These are phyloP conservation scores for Fibroporia radiculosa DNA, from an alignment of 768 basidiomycete genomes.

Conservation along the genomic window DNA sequence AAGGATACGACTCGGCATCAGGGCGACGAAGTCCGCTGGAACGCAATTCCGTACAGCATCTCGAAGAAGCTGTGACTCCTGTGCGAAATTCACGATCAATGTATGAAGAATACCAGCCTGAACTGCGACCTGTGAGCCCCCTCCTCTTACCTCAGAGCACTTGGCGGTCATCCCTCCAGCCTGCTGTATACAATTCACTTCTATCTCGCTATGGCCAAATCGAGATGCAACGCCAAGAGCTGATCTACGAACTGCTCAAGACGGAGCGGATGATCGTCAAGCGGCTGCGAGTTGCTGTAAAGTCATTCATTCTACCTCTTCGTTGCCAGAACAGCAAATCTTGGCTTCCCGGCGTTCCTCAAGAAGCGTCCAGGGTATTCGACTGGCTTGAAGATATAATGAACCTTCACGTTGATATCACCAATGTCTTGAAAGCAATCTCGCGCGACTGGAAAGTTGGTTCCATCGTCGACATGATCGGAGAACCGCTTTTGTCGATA, in stretches of 20 bases:
- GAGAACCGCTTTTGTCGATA: slow-evolving; percentile 51
- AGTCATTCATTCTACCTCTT: slow-evolving; percentile 72
- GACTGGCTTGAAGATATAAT: slow-evolving; percentile 89
- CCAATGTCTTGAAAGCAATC: slow-evolving; percentile 36
- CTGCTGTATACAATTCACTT: slow-evolving; percentile 28
- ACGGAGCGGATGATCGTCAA: slow-evolving; percentile 65
- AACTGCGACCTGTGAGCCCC: neutral
- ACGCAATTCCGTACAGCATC: no score
- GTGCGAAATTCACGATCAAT: no score
- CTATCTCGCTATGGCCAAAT: slow-evolving; percentile 32
- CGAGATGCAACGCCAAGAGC: slow-evolving; percentile 57
- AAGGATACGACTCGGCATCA: neutral
- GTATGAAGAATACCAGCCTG: no score
- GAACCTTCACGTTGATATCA: slow-evolving; percentile 63
- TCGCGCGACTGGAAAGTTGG: slow-evolving; percentile 11
- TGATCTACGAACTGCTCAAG: slow-evolving; percentile 60
- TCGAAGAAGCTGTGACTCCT: no score
- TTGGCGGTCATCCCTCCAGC: slow-evolving; percentile 20
- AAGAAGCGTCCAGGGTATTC: slow-evolving; percentile 60
- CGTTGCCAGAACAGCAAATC: slow-evolving; percentile 57
- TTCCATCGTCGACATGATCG: slow-evolving; percentile 40
- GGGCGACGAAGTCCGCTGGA: neutral
- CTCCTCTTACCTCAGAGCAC: neutral
- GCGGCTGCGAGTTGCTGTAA: slow-evolving; percentile 55
- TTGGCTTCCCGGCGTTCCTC: slow-evolving; percentile 80